Evolutionary conservation across 2,329 filamentous ascomycete genomes (phyloP), one percentile per base, ranked within the genome.

Genomic region (Fusarium austroafricanum): DNA sequence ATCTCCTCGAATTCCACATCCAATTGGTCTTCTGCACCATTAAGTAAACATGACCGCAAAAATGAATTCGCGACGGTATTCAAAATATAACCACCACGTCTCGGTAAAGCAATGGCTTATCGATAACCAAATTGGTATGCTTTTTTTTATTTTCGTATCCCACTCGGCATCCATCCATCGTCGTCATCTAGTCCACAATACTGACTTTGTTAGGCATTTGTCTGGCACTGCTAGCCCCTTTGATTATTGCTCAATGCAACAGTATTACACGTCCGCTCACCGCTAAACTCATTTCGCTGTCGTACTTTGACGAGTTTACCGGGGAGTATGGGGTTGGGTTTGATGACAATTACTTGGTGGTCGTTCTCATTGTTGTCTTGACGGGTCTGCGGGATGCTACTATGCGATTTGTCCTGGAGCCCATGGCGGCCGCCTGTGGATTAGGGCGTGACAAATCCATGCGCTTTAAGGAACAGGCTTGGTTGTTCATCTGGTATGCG

Each of bases 401-500:
- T 49, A 96, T 98, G 88, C 94, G 97, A 75, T 96, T 97, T 81
- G 73, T 96, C 11, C 84, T 98, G 43, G 88, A 88, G 18, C 96
- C 95, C 6, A 79, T 96, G 55, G 94, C 92, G 42, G 89, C 87
- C 65, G 81, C 83, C 43, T 85, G 86, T 66, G 94, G 94, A 28
- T 86, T 97, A 70, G 85, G 86, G 72, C 92, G 90, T 74, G 85
- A 83, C 75, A 97, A 97, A 81, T 88, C 89, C 39, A 83, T 90
- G 57, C 87, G 96, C 55, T 97, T 98, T 80, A 93, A 93, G 63
- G 96, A 99, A 80, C 96, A 99, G 81, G 93, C 90, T 43, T 98
- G 95, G 93, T 83, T 97, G 75, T 81, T 96, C 44, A 78, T 95
- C 42, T 98, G 97, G 82, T 95, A 95, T 78, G 81, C 82, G 29